Evolutionary conservation across 2,329 filamentous ascomycete species (phyloP), one percentile per base, ranked within the genome.

Genomic region (Colletotrichum sp.): DNA sequence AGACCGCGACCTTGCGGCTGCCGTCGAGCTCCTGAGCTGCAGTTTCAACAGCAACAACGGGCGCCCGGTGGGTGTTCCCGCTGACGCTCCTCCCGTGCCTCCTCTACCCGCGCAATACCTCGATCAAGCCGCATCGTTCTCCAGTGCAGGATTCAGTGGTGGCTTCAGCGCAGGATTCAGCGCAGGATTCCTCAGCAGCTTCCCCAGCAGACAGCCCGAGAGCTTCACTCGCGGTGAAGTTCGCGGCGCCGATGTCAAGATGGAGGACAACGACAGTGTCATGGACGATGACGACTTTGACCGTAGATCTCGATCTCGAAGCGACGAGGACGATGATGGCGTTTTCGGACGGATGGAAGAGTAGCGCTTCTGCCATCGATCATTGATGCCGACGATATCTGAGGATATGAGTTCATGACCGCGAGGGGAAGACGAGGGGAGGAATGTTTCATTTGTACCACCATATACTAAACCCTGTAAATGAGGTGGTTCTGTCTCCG

Each of bases 301-400:
- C 80, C 86, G 87, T 79, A 89, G 87, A 71, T 90, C 88, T 66
- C 90, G 91, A 71, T 91, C 91, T 66, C 91, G 94, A 77, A 94
- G 93, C 84, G 95, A 97, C 80, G 96, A 98, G 80, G 96, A 98
- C 77, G 96, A 98, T 79, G 96, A 98, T 79, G 96, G 96, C 82
- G 94, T 98, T 80, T 99, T 99, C 88, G 96, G 96, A 73, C 92
- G 92, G 79, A 98, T 98, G 96, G 97, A 99, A 86, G 95, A 98
- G 85, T 97, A 89, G 74, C 55, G 62, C 32, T 16, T 18, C 39
- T 60, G 55, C 70, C 10, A 43, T 68, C 70, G 64, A 65, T 70
- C 56, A 12, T 65, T 69, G 70, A 75, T 75, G 73, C 73, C 73
- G 73, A 73, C 70, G 58, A 73, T 75, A 75, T 73, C 73, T 75